phyloP scores from a whole-genome alignment of 1,139 yeast genomes.

The Citeromyces hawaiiensis region DNA sequence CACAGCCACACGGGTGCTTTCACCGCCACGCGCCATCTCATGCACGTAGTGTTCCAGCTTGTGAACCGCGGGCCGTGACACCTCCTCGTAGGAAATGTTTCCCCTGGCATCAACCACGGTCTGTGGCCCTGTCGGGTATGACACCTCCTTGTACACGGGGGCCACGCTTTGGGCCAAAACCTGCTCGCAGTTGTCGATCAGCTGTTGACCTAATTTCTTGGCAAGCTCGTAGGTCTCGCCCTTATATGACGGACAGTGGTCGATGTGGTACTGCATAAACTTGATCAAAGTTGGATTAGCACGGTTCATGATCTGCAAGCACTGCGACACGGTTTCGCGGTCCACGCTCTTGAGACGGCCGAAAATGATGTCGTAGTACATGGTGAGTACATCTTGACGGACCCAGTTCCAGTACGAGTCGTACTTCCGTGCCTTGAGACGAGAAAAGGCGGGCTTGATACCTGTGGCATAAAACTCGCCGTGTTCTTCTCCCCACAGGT shows the following conservation, averaged over 20 bases:
- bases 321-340: slow-evolving; percentile 91
- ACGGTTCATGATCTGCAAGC: slow-evolving; percentile 96
- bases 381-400: slow-evolving; percentile 86
- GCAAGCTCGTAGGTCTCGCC: slow-evolving; percentile 88
- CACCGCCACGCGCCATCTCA: slow-evolving; percentile 95
- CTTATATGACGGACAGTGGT: slow-evolving; percentile 77
- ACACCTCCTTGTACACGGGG: slow-evolving; percentile 92
- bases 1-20: slow-evolving; percentile 51
- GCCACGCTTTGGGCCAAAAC: slow-evolving; percentile 44
- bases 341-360: slow-evolving; percentile 85
- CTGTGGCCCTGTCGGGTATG: slow-evolving; percentile 90
- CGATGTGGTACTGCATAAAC: slow-evolving; percentile 95
- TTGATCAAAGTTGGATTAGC: slow-evolving; percentile 88
- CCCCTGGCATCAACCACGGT: slow-evolving; percentile 85
- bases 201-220: slow-evolving; percentile 79
- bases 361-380: slow-evolving; percentile 92
- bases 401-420: slow-evolving; percentile 99
- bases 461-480: slow-evolving; percentile 94
- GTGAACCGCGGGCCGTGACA: slow-evolving; percentile 80
- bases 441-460: slow-evolving; percentile 78
- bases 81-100: slow-evolving; percentile 71
- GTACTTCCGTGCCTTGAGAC: slow-evolving; percentile 88
- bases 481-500: slow-evolving; percentile 86
- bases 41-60: slow-evolving; percentile 91
- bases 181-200: slow-evolving; percentile 90